Base-by-base conservation (phyloP, 2,329 filamentous ascomycete species). In the Aplosporella prunicola region DNA sequence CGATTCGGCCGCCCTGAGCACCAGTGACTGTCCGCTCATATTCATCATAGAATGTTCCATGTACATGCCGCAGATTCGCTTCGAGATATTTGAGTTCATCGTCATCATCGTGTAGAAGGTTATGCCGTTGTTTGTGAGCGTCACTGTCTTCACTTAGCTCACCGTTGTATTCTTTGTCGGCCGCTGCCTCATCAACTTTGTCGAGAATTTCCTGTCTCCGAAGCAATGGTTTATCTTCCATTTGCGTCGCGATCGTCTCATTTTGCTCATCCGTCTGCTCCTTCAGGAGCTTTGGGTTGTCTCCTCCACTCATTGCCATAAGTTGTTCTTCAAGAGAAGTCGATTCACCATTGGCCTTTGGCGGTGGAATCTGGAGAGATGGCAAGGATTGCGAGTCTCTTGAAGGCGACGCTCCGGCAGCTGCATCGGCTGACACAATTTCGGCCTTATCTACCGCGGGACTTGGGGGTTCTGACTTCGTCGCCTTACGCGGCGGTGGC, bases 121-220 rank as follows among this genome's bases (percentile, higher is more conserved):
- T 82, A 52, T 93, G 86, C 22, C 76, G 69, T 40, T 70, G 66
- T 35, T 66, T 69, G 43, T 53, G 54, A 31, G 45, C 34, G 32
- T 53, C 43, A 26, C 63, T 58, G 35, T 55, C 58, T 43, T 41
- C 54, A 43, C 53, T 48, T 23, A 55, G 35, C 32, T 51, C 61
- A 32, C 61, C 62, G 14, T 67, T 66, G 22, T 68, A 64, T 32
- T 69, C 69, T 11, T 68, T 66, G 2, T 64, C 62, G 5, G 71
- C 74, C 38, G 66, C 72, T 24, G 73, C 70, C 26, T 85, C 78
- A 47, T 88, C 83, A 51, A 87, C 83, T 49, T 85, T 83, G 51
- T 98, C 91, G 15, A 95, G 71, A 55, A 87, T 72, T 51, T 94
- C 83, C 58, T 98, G 91, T 64, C 93, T 82, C 54, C 91, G 85